Evolutionary conservation across 1,284 basidiomycete genomes (phyloP).

Genomic region (Taiwanofungus camphoratus): DNA sequence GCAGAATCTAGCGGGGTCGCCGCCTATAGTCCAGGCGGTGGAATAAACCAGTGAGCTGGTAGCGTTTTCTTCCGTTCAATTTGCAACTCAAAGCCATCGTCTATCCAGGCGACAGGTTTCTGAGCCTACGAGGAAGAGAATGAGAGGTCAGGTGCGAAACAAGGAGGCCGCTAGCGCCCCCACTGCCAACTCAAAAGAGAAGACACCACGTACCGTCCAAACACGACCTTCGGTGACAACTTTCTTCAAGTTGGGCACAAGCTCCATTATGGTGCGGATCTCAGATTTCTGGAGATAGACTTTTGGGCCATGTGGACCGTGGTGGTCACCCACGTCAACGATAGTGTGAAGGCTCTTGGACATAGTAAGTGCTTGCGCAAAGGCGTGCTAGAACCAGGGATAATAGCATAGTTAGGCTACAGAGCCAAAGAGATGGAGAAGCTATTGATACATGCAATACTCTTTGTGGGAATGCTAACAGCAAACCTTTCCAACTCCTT

Average conservation of each 20-base stretch:
- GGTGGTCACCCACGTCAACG: constrained; percentile 40
- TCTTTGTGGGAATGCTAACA: constrained; percentile 43
- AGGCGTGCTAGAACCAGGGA: constrained; percentile 19
- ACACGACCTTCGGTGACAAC: constrained; percentile 49
- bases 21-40: too few species aligned
- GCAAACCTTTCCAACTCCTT: constrained; percentile 43
- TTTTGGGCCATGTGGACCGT: constrained; percentile 34
- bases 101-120: constrained; percentile 4
- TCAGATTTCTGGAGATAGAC: constrained; percentile 35
- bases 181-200: too few species aligned
- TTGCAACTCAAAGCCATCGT: constrained; percentile 12
- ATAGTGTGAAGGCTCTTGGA: constrained; percentile 41
- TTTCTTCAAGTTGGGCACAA: constrained; percentile 35
- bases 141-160: background rate
- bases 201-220: constrained; percentile 45
- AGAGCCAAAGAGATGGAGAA: constrained; percentile 1
- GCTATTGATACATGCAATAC: constrained; percentile 36
- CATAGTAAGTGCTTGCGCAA: constrained; percentile 29
- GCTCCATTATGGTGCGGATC: constrained; percentile 38
- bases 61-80: constrained; percentile 17
- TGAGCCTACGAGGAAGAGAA: constrained; percentile 9
- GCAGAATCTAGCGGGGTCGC: too few species aligned
- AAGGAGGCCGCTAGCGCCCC: too few species aligned
- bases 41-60: constrained; percentile 25
- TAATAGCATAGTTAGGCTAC: background rate